Percentiles rank a stretch among this genome's conserved stretches.
Conservation (phyloP, 2,329 filamentous ascomycete genomes). For the Teratosphaeria destructans region DNA sequence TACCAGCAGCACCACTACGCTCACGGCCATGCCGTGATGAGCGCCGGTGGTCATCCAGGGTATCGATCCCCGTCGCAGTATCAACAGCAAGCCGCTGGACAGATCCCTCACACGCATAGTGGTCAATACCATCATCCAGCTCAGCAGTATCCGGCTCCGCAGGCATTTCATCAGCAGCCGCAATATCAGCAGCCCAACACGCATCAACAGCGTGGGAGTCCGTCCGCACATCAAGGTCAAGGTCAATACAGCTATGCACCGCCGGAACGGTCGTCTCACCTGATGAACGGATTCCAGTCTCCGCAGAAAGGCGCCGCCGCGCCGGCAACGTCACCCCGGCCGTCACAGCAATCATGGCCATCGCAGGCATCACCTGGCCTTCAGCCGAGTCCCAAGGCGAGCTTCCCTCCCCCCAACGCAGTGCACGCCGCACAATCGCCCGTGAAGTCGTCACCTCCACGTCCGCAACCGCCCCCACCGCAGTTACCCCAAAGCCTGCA, state of each 20-base stretch:
- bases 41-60: constrained; percentile 15
- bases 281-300: constrained; percentile 22
- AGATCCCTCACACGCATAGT: not conserved
- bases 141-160: constrained; percentile 6
- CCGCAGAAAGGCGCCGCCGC: constrained; percentile 14
- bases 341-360: not conserved
- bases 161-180: constrained; percentile 10
- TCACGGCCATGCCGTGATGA: constrained; percentile 23
- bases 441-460: constrained; percentile 20
- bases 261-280: constrained; percentile 6
- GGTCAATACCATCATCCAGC: constrained; percentile 1
- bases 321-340: constrained; percentile 6
- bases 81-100: constrained; percentile 4
- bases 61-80: constrained; percentile 7
- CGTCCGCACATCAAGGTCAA: constrained; percentile 3
- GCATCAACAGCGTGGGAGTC: constrained; percentile 1
- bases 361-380: constrained; percentile 10
- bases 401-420: constrained; percentile 19
- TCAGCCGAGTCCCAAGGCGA: constrained; percentile 18
- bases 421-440: constrained; percentile 17
- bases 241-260: not conserved
- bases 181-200: not conserved
- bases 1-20: constrained; percentile 23
- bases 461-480: constrained; percentile 2
- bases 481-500: constrained; percentile 2